Conservation (phyloP, 352 stramenopile genomes). For the Globisporangium echinulatum region DNA sequence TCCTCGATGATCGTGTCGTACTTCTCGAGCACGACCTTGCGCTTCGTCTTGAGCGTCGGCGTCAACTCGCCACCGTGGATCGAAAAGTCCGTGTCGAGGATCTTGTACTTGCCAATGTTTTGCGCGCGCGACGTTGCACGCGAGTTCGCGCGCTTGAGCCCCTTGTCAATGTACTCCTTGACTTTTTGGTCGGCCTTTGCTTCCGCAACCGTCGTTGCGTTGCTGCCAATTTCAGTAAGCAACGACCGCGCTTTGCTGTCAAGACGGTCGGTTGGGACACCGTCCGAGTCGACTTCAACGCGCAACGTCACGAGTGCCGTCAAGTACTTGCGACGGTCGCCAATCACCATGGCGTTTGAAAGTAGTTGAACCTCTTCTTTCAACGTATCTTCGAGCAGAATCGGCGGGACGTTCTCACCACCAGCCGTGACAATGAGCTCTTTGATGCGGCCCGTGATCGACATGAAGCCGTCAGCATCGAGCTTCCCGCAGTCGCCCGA, state of each 20-base stretch:
- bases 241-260: conserved; percentile 59
- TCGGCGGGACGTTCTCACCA: conserved; percentile 93
- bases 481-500: conserved; percentile 91
- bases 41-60: conserved; percentile 96
- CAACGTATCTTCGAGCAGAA: conserved; percentile 88
- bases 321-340: conserved; percentile 92
- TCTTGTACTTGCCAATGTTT: conserved; percentile 81
- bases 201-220: conserved; percentile 61
- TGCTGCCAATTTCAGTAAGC: conserved; percentile 56
- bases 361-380: conserved; percentile 85
- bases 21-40: conserved; percentile 89
- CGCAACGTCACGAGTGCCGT: conserved; percentile 84
- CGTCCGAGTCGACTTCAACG: conserved; percentile 75
- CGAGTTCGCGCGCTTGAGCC: conserved; percentile 73
- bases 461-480: conserved; percentile 90
- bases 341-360: conserved; percentile 91
- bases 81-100: conserved; percentile 89
- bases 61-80: conserved; percentile 91
- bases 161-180: conserved; percentile 62
- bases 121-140: conserved; percentile 76
- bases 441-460: conserved; percentile 95
- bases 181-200: conserved; percentile 72
- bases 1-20: conserved; percentile 85
- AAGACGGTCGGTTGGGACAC: conserved; percentile 73
- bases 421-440: conserved; percentile 95